These are phyloP conservation scores for Pluteus cervinus DNA, from an alignment of 768 basidiomycete species.

Conservation along the genomic window DNA sequence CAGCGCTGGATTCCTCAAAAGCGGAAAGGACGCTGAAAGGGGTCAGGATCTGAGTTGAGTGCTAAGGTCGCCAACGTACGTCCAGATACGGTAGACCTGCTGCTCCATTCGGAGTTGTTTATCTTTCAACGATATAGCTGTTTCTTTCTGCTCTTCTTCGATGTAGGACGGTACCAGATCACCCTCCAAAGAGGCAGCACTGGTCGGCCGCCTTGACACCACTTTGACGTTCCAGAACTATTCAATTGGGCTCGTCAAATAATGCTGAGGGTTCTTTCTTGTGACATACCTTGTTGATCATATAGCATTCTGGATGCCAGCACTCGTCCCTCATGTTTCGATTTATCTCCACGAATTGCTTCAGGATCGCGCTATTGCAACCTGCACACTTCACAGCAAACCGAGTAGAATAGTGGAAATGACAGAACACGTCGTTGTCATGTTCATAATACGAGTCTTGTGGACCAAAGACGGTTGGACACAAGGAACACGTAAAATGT, in stretches of 20 bases:
- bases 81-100: conserved; percentile 98
- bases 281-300: conserved; percentile 91
- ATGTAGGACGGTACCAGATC: conserved; percentile 47
- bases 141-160: conserved; percentile 79
- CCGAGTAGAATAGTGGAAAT: conserved; percentile 98
- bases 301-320: conserved; percentile 99
- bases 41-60: conserved; percentile 4
- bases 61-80: conserved; percentile 52
- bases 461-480: conserved; percentile 92
- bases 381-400: conserved; percentile 99
- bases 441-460: conserved; percentile 99
- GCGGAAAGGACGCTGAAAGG: conserved; percentile 78
- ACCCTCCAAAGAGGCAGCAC: conserved; percentile 47
- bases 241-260: neutral
- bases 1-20: conserved; percentile 98
- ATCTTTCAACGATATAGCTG: conserved; percentile 72
- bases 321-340: conserved; percentile 97
- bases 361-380: conserved; percentile 93
- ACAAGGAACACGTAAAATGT: conserved; percentile 97
- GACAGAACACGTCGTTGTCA: conserved; percentile 95
- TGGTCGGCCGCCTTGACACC: conserved; percentile 65
- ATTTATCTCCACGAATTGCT: conserved; percentile 99
- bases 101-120: conserved; percentile 95
- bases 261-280: conserved; percentile 2
- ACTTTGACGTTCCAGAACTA: conserved; percentile 99